Conservation (phyloP, 257 asterid genomes). For the Oldenlandia corymbosa region DNA sequence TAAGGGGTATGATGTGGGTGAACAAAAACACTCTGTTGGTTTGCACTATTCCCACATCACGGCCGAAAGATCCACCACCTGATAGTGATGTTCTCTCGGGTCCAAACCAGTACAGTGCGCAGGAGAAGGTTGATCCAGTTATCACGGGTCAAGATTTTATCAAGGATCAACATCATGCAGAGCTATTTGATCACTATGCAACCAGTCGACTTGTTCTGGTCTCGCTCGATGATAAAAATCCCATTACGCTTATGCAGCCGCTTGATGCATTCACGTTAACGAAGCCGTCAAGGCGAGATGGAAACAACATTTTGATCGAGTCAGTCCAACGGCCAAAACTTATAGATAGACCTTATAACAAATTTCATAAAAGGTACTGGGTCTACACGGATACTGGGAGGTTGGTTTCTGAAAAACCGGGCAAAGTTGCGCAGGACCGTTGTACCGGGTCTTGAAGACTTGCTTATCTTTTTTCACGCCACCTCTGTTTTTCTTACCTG, state of each 20-base stretch:
- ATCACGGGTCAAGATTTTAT: constrained; percentile 92
- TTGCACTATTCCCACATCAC: constrained; percentile 82
- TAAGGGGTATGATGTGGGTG: constrained; percentile 92
- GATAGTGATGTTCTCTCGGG: constrained; percentile 86
- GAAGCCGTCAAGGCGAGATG: constrained; percentile 96
- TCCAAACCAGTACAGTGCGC: constrained; percentile 91
- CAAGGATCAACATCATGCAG: constrained; percentile 85
- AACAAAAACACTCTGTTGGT: constrained; percentile 78
- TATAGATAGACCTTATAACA: too few relatives aligned
- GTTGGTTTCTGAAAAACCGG: too few relatives aligned
- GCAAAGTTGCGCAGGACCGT: too few relatives aligned
- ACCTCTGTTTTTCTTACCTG: too few relatives aligned
- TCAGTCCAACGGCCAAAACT: constrained; percentile 86
- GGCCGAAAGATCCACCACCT: constrained; percentile 90
- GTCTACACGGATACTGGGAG: too few relatives aligned
- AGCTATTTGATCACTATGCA: constrained; percentile 80
- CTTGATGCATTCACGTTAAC: constrained; percentile 82
- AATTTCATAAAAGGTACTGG: too few relatives aligned
- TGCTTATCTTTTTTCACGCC: too few relatives aligned
- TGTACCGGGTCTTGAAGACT: too few relatives aligned
- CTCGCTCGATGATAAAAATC: constrained; percentile 82
- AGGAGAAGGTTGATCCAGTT: constrained; percentile 58
- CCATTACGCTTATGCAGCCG: constrained; percentile 55
- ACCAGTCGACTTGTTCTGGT: constrained; percentile 80
- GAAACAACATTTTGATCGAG: constrained; percentile 54